These are phyloP conservation scores for Perkinsela sp. DNA, from an alignment of 208 protist species.

Conservation along the genomic window DNA sequence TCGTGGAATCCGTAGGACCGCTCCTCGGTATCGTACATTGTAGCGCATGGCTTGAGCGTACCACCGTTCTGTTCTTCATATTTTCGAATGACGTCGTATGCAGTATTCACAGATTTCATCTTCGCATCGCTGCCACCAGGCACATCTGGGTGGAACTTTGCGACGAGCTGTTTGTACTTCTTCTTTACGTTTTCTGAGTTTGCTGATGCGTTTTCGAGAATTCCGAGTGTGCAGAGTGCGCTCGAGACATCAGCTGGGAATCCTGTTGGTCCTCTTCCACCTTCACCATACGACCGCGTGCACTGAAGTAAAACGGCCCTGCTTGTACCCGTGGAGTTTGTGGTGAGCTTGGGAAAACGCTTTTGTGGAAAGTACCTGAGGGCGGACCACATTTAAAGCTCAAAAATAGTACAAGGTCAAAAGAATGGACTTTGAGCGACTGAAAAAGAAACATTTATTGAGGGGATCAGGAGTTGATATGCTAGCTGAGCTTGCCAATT, in stretches of 20 bases:
- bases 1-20: not conserved
- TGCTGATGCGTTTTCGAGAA: conserved; percentile 5
- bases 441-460: too few relatives aligned
- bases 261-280: not conserved
- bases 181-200: conserved; percentile 25
- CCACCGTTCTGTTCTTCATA: not conserved
- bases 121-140: not conserved
- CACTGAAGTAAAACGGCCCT: too few relatives aligned
- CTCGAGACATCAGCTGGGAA: not conserved
- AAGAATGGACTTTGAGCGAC: too few relatives aligned
- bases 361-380: too few relatives aligned
- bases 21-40: not conserved
- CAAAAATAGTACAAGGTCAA: too few relatives aligned
- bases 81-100: not conserved
- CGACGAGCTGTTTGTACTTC: conserved; percentile 35
- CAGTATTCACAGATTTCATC: not conserved
- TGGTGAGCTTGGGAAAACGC: too few relatives aligned
- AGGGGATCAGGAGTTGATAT: too few relatives aligned
- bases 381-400: too few relatives aligned
- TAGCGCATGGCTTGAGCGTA: not conserved
- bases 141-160: conserved; percentile 41
- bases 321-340: too few relatives aligned
- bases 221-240: not conserved
- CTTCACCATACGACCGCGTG: too few relatives aligned
- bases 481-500: too few relatives aligned